Evolutionary conservation across 2,329 filamentous ascomycete genomes (phyloP).

Genomic region (Zymoseptoria brevis): DNA sequence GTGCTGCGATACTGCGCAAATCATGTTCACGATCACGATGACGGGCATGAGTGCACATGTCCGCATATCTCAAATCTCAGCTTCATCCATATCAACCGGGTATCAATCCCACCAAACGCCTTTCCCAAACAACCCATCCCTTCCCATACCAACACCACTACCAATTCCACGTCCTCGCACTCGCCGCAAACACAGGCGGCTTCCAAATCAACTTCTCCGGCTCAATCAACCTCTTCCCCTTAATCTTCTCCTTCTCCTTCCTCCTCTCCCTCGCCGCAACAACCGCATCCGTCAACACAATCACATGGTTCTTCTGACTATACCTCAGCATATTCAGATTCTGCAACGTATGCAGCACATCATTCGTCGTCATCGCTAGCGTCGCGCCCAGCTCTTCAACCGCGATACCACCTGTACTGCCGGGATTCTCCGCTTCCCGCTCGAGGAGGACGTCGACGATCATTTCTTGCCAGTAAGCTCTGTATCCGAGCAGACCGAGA

Average conservation of each 20-base stretch:
- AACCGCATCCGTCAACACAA: slow-evolving; percentile 80
- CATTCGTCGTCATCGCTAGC: slow-evolving; percentile 92
- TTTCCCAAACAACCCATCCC: neutral
- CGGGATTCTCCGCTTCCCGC: slow-evolving; percentile 46
- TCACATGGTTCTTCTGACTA: slow-evolving; percentile 92
- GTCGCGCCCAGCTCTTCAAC: slow-evolving; percentile 74
- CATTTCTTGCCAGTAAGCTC: slow-evolving; percentile 95
- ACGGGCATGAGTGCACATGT: neutral
- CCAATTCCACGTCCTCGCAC: slow-evolving; percentile 92
- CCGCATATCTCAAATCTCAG: too few species aligned
- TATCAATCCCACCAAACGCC: neutral
- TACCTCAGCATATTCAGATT: slow-evolving; percentile 93
- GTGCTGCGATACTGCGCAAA: neutral
- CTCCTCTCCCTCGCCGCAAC: slow-evolving; percentile 61
- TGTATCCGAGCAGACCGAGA: slow-evolving; percentile 83
- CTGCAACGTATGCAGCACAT: slow-evolving; percentile 90
- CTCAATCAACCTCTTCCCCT: slow-evolving; percentile 70
- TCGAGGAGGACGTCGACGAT: slow-evolving; percentile 81
- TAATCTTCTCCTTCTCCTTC: slow-evolving; percentile 64
- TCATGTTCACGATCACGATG: neutral
- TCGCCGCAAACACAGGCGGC: slow-evolving; percentile 86
- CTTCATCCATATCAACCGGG: neutral
- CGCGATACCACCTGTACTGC: slow-evolving; percentile 51
- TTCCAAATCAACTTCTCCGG: slow-evolving; percentile 82
- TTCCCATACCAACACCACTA: slow-evolving; percentile 33